Evolutionary conservation across 2,329 filamentous ascomycete species (phyloP).

Genomic region (Xylariomycetidae sp.): DNA sequence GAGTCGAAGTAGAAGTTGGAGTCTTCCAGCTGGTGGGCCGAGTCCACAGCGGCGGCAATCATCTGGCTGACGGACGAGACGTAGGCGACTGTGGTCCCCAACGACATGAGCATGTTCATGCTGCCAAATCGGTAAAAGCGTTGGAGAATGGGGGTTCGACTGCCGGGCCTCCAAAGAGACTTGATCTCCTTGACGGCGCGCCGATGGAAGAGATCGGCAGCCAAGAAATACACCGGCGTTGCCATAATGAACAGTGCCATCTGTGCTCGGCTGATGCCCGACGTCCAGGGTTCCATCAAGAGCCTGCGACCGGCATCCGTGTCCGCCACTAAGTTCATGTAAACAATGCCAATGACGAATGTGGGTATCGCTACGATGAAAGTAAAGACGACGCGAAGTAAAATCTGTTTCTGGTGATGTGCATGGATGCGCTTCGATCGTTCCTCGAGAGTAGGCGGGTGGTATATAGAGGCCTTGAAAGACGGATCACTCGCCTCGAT

Average conservation of each 20-base stretch:
- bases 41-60: slow-evolving; percentile 51
- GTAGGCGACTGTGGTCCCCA: slow-evolving; percentile 85
- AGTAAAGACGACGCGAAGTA: slow-evolving; percentile 66
- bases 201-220: slow-evolving; percentile 77
- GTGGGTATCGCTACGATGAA: slow-evolving; percentile 69
- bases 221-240: slow-evolving; percentile 81
- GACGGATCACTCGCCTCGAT: slow-evolving; percentile 61
- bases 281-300: slow-evolving; percentile 64
- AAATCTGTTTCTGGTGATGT: slow-evolving; percentile 61
- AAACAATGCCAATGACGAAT: slow-evolving; percentile 82
- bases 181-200: slow-evolving; percentile 73
- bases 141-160: slow-evolving; percentile 63
- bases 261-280: slow-evolving; percentile 69
- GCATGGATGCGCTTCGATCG: slow-evolving; percentile 66
- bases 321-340: slow-evolving; percentile 72
- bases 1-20: slow-evolving; percentile 79
- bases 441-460: slow-evolving; percentile 78
- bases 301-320: slow-evolving; percentile 53
- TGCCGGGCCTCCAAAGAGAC: slow-evolving; percentile 70
- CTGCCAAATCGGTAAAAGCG: slow-evolving; percentile 90
- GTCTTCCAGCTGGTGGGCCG: slow-evolving; percentile 34
- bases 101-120: slow-evolving; percentile 90
- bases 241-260: slow-evolving; percentile 76
- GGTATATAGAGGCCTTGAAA: slow-evolving; percentile 65
- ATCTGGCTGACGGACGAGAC: slow-evolving; percentile 75